phyloP scores from a whole-genome alignment of 495 filamentous ascomycete species.

The Talaromyces trachyspermus region DNA sequence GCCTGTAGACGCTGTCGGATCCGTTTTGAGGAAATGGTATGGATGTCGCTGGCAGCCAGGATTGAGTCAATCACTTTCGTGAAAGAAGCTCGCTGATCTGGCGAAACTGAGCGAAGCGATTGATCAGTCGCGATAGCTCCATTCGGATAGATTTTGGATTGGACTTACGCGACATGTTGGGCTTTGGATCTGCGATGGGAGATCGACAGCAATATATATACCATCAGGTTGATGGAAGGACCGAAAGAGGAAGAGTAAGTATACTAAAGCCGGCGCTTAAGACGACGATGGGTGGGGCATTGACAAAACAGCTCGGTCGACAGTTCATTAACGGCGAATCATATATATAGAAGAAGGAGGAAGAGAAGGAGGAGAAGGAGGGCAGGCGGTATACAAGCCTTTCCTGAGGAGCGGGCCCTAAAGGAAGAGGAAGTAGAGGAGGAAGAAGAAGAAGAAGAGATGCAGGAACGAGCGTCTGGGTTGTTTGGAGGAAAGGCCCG shows the following conservation, averaged over 20 bases:
- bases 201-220: background rate
- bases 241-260: too few relatives aligned
- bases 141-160: conserved; percentile 17
- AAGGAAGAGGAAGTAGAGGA: background rate
- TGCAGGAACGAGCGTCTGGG: conserved; percentile 2
- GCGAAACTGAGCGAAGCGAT: conserved; percentile 52
- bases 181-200: background rate
- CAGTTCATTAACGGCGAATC: too few relatives aligned
- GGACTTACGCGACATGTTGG: conserved; percentile 8
- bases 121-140: conserved; percentile 23
- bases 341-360: background rate
- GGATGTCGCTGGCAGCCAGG: conserved; percentile 70
- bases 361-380: background rate
- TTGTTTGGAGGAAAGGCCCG: too few relatives aligned
- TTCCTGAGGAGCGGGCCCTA: too few relatives aligned
- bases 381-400: too few relatives aligned
- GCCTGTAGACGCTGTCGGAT: conserved; percentile 81
- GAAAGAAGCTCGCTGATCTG: conserved; percentile 60
- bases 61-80: conserved; percentile 88
- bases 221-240: conserved; percentile 2
- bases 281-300: conserved; percentile 7
- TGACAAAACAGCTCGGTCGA: too few relatives aligned
- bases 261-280: conserved; percentile 2
- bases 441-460: background rate
- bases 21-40: conserved; percentile 86